Evolutionary conservation across 129 eudicot species (phyloP).

Genomic region (Arctium minus): DNA sequence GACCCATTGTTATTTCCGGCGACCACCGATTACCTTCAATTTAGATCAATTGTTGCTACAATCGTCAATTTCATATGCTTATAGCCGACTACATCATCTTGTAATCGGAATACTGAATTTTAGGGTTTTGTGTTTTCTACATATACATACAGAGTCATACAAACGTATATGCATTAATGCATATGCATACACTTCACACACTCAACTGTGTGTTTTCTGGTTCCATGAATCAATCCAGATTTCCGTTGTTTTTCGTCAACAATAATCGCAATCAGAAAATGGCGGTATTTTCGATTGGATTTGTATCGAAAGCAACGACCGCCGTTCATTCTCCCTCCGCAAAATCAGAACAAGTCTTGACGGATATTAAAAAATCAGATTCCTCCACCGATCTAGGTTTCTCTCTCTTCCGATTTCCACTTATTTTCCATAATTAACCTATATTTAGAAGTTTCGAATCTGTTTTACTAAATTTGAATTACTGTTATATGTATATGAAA

Average conservation of each 20-base stretch:
- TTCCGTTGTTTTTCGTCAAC: not conserved
- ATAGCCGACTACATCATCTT: not conserved
- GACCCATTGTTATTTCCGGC: not conserved
- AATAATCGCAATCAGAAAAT: slow-evolving; percentile 30
- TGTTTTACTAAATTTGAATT: slow-evolving; percentile 10
- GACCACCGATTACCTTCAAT: not conserved
- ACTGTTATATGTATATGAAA: not conserved
- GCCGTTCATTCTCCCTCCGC: slow-evolving; percentile 73
- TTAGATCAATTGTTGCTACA: not conserved
- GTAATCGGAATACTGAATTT: not conserved
- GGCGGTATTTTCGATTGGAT: slow-evolving; percentile 46
- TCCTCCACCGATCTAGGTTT: slow-evolving; percentile 47
- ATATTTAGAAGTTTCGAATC: slow-evolving; percentile 18
- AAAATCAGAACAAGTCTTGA: slow-evolving; percentile 61
- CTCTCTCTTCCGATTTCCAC: not conserved
- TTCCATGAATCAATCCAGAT: slow-evolving; percentile 3
- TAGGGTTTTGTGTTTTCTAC: not conserved
- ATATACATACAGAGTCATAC: not conserved
- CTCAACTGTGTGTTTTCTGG: not conserved
- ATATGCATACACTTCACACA: not conserved
- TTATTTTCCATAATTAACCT: not conserved
- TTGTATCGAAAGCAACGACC: slow-evolving; percentile 59
- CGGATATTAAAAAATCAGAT: slow-evolving; percentile 68
- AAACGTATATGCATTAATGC: not conserved
- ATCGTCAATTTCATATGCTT: not conserved